phyloP scores from a whole-genome alignment of 345 rosid species.

The Conringia planisiliqua region DNA sequence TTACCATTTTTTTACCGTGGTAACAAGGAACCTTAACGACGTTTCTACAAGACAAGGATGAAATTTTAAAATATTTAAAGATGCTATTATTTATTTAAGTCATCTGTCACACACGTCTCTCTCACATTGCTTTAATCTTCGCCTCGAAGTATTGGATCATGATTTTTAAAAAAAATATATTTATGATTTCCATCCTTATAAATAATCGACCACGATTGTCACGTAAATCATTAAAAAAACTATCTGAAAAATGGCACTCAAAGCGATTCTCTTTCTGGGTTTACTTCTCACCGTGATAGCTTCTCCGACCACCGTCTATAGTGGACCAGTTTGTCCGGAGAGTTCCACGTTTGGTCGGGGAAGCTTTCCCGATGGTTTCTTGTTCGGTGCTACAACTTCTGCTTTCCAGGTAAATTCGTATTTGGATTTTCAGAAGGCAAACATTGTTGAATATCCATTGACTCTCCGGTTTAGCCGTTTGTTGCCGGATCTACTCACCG shows the following conservation, averaged over 20 bases:
- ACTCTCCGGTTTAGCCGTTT: background rate
- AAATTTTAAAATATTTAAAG: background rate
- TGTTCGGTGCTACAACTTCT: constrained; percentile 38
- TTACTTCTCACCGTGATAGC: constrained; percentile 3
- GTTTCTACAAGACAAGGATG: constrained; percentile 17
- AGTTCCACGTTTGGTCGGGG: constrained; percentile 31
- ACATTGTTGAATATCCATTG: background rate
- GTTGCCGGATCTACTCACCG: background rate
- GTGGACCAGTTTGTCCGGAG: constrained; percentile 17
- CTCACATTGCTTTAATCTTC: constrained; percentile 33
- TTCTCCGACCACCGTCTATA: constrained; percentile 19
- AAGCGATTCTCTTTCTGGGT: constrained; percentile 29
- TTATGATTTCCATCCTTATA: constrained; percentile 10
- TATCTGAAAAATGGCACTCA: background rate
- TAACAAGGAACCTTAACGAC: background rate
- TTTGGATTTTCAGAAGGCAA: background rate
- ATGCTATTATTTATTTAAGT: background rate
- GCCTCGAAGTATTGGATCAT: constrained; percentile 29
- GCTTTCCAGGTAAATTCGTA: constrained; percentile 34
- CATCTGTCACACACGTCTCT: constrained; percentile 17
- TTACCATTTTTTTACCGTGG: background rate
- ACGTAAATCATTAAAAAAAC: background rate
- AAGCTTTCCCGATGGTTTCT: constrained; percentile 35
- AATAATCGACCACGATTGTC: constrained; percentile 15
- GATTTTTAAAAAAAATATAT: background rate